Conservation (phyloP, 495 filamentous ascomycete genomes). For the Penicillium mononematosum region DNA sequence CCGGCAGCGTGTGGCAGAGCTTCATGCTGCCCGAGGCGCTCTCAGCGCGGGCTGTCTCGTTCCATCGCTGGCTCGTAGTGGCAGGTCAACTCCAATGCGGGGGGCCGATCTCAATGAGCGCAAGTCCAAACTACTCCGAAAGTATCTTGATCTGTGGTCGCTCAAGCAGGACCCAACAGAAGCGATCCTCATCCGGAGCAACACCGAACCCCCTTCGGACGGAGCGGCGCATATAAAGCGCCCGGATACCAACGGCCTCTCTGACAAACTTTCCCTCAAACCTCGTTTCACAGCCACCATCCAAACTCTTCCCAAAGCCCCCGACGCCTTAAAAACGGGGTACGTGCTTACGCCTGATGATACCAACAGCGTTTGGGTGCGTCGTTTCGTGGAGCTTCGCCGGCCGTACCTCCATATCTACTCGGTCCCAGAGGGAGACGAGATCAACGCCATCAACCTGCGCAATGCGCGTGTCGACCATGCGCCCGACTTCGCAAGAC, state of each 20-base stretch:
- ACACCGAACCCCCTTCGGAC: conserved; percentile 70
- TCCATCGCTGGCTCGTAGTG: conserved; percentile 37
- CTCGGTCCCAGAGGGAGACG: conserved; percentile 78
- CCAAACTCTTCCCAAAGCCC: conserved; percentile 68
- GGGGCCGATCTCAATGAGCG: conserved; percentile 52
- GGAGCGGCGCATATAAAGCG: conserved; percentile 51
- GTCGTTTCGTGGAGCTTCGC: conserved; percentile 89
- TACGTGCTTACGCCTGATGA: conserved; percentile 78
- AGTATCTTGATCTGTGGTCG: conserved; percentile 75
- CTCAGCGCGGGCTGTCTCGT: conserved; percentile 50
- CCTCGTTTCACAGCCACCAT: conserved; percentile 67
- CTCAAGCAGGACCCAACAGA: conserved; percentile 71
- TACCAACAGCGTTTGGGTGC: conserved; percentile 73
- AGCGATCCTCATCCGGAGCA: conserved; percentile 69
- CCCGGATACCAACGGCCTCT: conserved; percentile 24
- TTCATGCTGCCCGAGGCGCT: conserved; percentile 73
- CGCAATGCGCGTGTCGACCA: conserved; percentile 82
- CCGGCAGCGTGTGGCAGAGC: conserved; percentile 67
- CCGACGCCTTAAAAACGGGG: conserved; percentile 74
- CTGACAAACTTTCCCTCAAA: conserved; percentile 36
- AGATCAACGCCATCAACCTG: conserved; percentile 83
- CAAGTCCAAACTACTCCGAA: conserved; percentile 60
- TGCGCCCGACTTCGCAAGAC: conserved; percentile 76
- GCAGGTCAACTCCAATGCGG: conserved; percentile 41
- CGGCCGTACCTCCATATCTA: conserved; percentile 91